These are phyloP conservation scores for Apocynum venetum DNA, from an alignment of 257 asterid genomes.

Conservation along the genomic window DNA sequence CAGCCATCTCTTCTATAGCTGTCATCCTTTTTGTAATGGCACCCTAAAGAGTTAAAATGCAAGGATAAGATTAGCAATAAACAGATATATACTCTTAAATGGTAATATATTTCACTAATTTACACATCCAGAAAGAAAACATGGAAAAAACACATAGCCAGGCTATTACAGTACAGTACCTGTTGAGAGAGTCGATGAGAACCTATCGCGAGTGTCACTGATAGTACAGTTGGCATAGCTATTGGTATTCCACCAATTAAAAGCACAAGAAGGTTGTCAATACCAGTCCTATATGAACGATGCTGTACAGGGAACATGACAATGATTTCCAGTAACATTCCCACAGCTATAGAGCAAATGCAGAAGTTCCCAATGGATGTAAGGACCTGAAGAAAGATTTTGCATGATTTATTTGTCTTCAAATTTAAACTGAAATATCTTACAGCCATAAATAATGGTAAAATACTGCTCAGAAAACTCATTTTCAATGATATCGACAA, in stretches of 20 bases:
- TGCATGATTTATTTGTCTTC: not conserved
- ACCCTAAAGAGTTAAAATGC: constrained; percentile 16
- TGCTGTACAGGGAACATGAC: constrained; percentile 29
- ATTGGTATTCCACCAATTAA: constrained; percentile 32
- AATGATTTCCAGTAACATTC: constrained; percentile 28
- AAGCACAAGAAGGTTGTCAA: constrained; percentile 30
- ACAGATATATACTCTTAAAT: not conserved
- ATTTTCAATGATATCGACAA: not conserved
- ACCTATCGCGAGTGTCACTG: constrained; percentile 30
- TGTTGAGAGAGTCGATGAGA: constrained; percentile 30
- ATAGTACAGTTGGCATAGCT: constrained; percentile 29
- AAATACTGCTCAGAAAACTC: not conserved
- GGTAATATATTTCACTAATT: not conserved
- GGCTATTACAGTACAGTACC: constrained; percentile 11
- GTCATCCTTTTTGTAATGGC: constrained; percentile 32
- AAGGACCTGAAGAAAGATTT: constrained; percentile 23
- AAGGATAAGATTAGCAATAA: not conserved
- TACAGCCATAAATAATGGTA: not conserved
- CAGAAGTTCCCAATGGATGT: constrained; percentile 30
- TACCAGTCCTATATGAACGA: constrained; percentile 23
- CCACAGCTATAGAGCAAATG: constrained; percentile 31
- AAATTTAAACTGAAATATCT: not conserved
- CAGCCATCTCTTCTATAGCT: constrained; percentile 32
- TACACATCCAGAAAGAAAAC: not conserved
- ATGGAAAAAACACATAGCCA: not conserved